Percentiles rank a stretch among this genome's conserved stretches.
phyloP scores from a whole-genome alignment of 331 rosid genomes.

The Pyracantha coccinea region DNA sequence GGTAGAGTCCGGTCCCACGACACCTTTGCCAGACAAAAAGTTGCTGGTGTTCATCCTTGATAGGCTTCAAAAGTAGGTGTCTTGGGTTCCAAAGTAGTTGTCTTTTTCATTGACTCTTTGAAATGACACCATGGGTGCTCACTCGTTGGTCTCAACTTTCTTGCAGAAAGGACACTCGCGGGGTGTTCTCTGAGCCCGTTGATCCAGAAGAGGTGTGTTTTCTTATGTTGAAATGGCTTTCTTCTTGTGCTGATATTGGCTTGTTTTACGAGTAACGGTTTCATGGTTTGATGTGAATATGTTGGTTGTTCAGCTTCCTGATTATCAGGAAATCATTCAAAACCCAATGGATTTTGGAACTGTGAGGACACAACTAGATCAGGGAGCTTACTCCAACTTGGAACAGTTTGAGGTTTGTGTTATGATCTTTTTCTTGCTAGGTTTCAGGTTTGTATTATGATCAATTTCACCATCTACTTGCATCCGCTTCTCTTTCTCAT shows the following conservation, averaged over 20 bases:
- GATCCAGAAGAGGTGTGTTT: constrained; percentile 78
- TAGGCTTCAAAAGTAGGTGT: constrained; percentile 91
- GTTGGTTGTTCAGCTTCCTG: constrained; percentile 65
- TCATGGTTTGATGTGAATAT: constrained; percentile 8
- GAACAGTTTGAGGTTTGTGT: constrained; percentile 81
- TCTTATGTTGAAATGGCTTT: constrained; percentile 1
- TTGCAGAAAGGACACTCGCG: constrained; percentile 92
- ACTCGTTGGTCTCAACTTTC: constrained; percentile 20
- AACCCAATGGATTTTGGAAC: constrained; percentile 92
- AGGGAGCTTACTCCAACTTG: constrained; percentile 46
- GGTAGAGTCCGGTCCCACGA: constrained; percentile 95
- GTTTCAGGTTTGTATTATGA: background rate
- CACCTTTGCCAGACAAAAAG: constrained; percentile 99
- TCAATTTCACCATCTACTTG: background rate
- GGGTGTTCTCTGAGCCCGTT: constrained; percentile 92
- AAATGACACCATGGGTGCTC: constrained; percentile 13
- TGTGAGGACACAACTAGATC: constrained; percentile 64
- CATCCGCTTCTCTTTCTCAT: background rate
- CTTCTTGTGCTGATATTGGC: background rate
- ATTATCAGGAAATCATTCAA: constrained; percentile 67
- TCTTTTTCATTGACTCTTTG: constrained; percentile 8
- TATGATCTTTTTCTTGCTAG: background rate
- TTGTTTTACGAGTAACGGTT: constrained; percentile 3
- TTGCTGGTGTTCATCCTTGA: constrained; percentile 95
- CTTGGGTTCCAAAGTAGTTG: constrained; percentile 18